Base-by-base conservation (phyloP, 2,329 filamentous ascomycete species). In the Drechslerella coelobrocha region DNA sequence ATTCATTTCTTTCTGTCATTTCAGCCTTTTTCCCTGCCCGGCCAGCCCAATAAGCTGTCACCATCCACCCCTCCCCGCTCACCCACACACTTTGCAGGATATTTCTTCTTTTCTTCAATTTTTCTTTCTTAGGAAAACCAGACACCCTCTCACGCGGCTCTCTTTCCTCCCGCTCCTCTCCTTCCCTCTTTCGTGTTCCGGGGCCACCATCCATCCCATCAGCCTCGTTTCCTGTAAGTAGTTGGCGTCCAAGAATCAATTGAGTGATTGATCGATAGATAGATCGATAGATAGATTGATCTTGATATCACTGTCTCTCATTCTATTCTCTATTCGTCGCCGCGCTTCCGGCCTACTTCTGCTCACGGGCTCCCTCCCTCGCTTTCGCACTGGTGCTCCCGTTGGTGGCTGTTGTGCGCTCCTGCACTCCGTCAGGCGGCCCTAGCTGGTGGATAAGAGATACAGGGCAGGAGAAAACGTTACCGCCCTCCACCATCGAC, bases 41-140 rank as follows among this genome's bases (percentile, higher is more conserved):
- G 53, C 57, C 63, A 73, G 73, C 73, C 73, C 72, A 73, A 69
- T 73, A 72, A 65, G 59, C 61, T 61, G 68, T 71, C 73, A 62
- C 62, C 68, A 54, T 45, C 50, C 68, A 57, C 61, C 48, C 41
- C 48, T 48, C 54, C 54, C 34, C 34, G 12, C 34, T 72, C 65
- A 66, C 59, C 50, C 65, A 47, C 52, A 56, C 53, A 43, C 43
- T 45, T 63, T 41, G 47, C 56, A 61, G 63, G 63, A 61, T 69
- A 63, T 71, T 66, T 68, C 73, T 72, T 72, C 72, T 72, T 65
- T 62, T 17, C 57, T 72, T 55, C 55, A 34, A 37, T 21, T 39
- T 41, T 24, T 39, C 29, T 56, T 17, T 21, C 27, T 17, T 48
- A 19, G 29, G 39, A 62, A 45, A 45, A 17, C 41, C 43, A 50